Evolutionary conservation across 148 eudicot species (phyloP).

Genomic region (Gaultheria prostrata): DNA sequence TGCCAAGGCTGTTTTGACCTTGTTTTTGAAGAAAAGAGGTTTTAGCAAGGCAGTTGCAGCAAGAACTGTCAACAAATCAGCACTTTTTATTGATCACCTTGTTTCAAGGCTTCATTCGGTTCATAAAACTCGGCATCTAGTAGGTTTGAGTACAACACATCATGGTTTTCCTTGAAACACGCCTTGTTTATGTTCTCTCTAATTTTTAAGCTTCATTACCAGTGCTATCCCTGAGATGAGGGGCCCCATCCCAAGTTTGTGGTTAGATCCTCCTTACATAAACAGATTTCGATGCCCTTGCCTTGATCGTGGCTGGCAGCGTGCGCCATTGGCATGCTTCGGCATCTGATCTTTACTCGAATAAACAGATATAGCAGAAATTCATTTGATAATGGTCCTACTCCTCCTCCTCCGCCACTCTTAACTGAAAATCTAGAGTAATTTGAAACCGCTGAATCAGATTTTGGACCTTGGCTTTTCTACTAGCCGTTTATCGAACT

Average conservation of each 20-base stretch:
- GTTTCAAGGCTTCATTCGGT: slow-evolving; percentile 69
- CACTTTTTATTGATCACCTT: slow-evolving; percentile 76
- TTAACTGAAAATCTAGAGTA: neutral
- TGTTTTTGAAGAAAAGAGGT: slow-evolving; percentile 79
- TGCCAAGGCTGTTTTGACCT: slow-evolving; percentile 75
- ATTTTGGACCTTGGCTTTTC: neutral
- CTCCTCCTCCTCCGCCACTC: slow-evolving; percentile 89
- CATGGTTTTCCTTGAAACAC: neutral
- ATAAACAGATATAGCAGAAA: slow-evolving; percentile 70
- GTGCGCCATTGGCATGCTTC: too few relatives aligned
- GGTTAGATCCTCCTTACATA: neutral
- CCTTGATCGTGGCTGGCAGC: too few relatives aligned
- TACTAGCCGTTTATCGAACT: neutral
- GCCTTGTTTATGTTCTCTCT: neutral
- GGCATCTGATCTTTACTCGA: slow-evolving; percentile 9
- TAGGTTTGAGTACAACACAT: slow-evolving; percentile 55
- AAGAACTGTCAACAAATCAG: slow-evolving; percentile 38
- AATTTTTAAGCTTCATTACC: neutral
- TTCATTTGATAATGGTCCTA: slow-evolving; percentile 84
- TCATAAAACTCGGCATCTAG: slow-evolving; percentile 70
- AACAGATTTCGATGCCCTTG: neutral
- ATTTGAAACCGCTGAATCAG: neutral
- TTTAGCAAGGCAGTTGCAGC: slow-evolving; percentile 57
- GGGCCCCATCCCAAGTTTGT: neutral
- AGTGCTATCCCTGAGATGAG: neutral